phyloP scores from a whole-genome alignment of 805 yeast genomes.

The Ogataea dorogensis region DNA sequence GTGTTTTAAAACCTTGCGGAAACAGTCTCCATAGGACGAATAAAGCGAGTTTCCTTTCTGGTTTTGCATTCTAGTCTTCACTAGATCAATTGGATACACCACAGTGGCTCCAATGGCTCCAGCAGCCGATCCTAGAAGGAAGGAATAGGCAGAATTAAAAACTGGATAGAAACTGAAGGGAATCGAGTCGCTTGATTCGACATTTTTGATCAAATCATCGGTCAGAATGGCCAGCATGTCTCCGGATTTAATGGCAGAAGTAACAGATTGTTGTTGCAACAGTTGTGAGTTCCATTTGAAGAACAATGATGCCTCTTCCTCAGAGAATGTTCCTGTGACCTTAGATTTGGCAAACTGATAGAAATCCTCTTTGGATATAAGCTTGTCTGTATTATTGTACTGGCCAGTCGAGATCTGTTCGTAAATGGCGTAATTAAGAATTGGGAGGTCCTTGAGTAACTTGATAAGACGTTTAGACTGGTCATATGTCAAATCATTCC shows the following conservation, averaged over 20 bases:
- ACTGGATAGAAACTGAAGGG: slow-evolving; percentile 55
- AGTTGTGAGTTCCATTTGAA: slow-evolving; percentile 36
- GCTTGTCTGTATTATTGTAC: slow-evolving; percentile 19
- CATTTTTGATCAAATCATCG: slow-evolving; percentile 52
- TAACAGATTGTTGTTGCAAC: slow-evolving; percentile 24
- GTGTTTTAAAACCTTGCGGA: slow-evolving; percentile 64
- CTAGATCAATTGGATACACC: slow-evolving; percentile 94
- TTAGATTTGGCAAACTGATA: slow-evolving; percentile 24
- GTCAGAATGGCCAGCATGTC: slow-evolving; percentile 43
- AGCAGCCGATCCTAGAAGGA: slow-evolving; percentile 87
- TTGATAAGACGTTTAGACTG: slow-evolving; percentile 48
- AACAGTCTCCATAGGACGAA: slow-evolving; percentile 82
- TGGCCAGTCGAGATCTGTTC: slow-evolving; percentile 28
- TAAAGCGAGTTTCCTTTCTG: slow-evolving; percentile 73
- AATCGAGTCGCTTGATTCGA: slow-evolving; percentile 40
- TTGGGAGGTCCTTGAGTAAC: slow-evolving; percentile 39
- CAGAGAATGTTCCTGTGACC: slow-evolving; percentile 17
- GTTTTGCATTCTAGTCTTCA: slow-evolving; percentile 96
- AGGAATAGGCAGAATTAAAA: slow-evolving; percentile 84
- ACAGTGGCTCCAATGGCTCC: slow-evolving; percentile 98
- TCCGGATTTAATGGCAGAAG: slow-evolving; percentile 29
- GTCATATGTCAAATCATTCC: slow-evolving; percentile 45
- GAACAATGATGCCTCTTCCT: slow-evolving; percentile 33
- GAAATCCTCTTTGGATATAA: slow-evolving; percentile 27
- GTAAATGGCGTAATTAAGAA: slow-evolving; percentile 32